Percentiles rank a stretch among this genome's conserved stretches.
These are phyloP conservation scores for Ceratocystis cubensis DNA, from an alignment of 2,329 filamentous ascomycete genomes.

Conservation along the genomic window DNA sequence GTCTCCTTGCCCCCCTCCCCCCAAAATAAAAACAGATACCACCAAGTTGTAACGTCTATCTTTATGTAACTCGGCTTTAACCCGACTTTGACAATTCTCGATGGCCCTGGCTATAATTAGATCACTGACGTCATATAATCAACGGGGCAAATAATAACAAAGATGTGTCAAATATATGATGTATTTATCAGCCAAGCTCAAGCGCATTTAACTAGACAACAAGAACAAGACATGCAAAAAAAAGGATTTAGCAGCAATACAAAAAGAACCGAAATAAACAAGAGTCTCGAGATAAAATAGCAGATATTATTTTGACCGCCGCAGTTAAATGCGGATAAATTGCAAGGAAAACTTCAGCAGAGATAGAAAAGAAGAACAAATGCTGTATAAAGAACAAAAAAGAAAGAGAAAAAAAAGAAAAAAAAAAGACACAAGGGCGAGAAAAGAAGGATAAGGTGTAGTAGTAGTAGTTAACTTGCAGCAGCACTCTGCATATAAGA, in stretches of 20 bases:
- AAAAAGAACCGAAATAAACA: not conserved
- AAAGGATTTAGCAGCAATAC: not conserved
- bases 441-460: not conserved
- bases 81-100: not conserved
- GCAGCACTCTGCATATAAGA: not conserved
- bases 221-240: not conserved
- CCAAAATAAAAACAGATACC: not conserved
- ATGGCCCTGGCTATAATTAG: no score
- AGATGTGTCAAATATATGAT: no score
- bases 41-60: no score
- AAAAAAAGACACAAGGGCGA: not conserved
- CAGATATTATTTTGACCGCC: not conserved
- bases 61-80: not conserved
- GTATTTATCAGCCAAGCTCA: no score
- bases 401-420: not conserved
- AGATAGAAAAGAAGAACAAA: no score
- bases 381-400: not conserved
- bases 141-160: no score
- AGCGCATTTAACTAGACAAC: no score
- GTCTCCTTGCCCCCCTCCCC: no score
- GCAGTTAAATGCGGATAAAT: slow-evolving; percentile 2
- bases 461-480: not conserved
- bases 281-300: not conserved
- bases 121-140: no score
- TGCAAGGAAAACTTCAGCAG: not conserved